Evolutionary conservation across 2,329 filamentous ascomycete species (phyloP), one percentile per base, ranked within the genome.

Genomic region (Fusarium azukiicola): DNA sequence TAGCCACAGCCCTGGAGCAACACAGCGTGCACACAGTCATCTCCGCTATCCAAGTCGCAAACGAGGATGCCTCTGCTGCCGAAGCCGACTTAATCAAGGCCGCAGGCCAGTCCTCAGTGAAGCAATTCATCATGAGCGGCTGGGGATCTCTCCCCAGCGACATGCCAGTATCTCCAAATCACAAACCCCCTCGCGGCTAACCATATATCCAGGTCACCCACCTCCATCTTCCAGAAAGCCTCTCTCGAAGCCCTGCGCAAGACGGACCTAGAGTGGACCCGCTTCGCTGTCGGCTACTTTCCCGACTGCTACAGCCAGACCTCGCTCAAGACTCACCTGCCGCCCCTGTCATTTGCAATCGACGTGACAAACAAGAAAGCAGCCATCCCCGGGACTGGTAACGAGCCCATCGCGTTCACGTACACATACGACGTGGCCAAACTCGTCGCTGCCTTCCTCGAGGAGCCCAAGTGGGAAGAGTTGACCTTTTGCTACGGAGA

Each of bases 1-100:
- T 32, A 11, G 40, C 42, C 42, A 66, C 23, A 10, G 19, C 42
- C 19, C n/a, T 66, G 27, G 23, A 47, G 19, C 42, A 67, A 11
- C 46, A 66, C 44, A 27, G 44, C 17, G 56, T 71, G 6, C 32
- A 71, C 36, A 71, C 69, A n/a, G 44, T 71, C 36, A 71, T 71
- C 7, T 71, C 69, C 38, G 42, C 69, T 12, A 71, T 71, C 58
- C 56, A 71, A 66, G 56, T 71, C 32, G 58, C 47, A 44, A 58
- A 44, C 49, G n/a, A 71, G 38, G 54, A 46, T 6, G 54, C 54
- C 17, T 47, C 56, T 14, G 8, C 42, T 21, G 58, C 69, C 21
- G 47, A 71, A 36, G n/a, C 52, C 42, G 66, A 66, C 19, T 38
- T 71, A 9, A 50, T 71, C 36, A 63, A 47, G 14, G 61, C 61